These are phyloP conservation scores for Aegilops bicornis DNA, from an alignment of 176 grass and related monocot species.

Conservation along the genomic window DNA sequence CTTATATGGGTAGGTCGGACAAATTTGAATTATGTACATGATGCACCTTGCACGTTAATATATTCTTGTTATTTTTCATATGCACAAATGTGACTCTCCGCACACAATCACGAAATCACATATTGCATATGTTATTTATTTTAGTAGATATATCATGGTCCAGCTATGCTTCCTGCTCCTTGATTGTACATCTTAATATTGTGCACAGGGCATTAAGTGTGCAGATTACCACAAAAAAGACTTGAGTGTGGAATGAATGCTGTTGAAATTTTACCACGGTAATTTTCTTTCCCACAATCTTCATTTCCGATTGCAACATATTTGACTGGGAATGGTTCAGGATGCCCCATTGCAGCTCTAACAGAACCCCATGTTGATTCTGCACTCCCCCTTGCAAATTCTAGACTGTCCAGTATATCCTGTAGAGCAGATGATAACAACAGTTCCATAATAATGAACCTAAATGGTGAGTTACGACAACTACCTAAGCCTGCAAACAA, in stretches of 20 bases:
- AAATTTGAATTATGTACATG: background rate
- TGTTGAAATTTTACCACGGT: constrained; percentile 46
- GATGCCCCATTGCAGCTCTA: constrained; percentile 88
- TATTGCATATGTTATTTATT: background rate
- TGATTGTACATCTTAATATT: background rate
- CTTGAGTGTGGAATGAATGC: background rate
- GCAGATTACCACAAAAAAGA: background rate
- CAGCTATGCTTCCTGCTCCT: background rate
- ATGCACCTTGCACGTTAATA: background rate
- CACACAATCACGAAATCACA: background rate
- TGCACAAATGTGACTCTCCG: background rate
- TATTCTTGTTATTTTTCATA: background rate
- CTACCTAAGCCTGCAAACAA: background rate
- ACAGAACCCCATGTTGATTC: constrained; percentile 88
- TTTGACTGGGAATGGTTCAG: constrained; percentile 85
- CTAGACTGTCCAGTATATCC: constrained; percentile 87
- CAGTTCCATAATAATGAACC: background rate
- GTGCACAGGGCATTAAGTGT: background rate
- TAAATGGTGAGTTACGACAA: background rate
- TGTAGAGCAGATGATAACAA: constrained; percentile 24
- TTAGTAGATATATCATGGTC: background rate
- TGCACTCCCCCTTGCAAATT: constrained; percentile 83
- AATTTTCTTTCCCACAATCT: constrained; percentile 75
- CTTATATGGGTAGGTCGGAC: background rate
- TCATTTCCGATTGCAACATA: constrained; percentile 95